These are phyloP conservation scores for Pogostemon cablin DNA, from an alignment of 257 asterid species.

Conservation along the genomic window DNA sequence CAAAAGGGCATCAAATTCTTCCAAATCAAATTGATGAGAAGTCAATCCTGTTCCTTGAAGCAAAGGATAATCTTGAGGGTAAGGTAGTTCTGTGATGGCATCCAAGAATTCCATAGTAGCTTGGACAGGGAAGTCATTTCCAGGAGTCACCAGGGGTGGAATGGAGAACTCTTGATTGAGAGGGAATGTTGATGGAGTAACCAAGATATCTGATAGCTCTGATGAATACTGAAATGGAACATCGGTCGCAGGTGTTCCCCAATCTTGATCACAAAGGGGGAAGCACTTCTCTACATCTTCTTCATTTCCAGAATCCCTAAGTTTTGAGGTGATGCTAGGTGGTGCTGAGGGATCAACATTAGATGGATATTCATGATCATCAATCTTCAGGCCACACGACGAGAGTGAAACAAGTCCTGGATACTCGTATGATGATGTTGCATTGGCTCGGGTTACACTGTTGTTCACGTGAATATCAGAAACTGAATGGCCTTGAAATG, in stretches of 20 bases:
- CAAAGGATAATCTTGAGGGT: constrained; percentile 33
- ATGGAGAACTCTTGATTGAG: constrained; percentile 20
- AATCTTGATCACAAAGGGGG: constrained; percentile 27
- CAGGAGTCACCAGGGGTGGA: constrained; percentile 20
- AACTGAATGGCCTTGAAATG: background rate
- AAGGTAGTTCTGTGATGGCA: constrained; percentile 26
- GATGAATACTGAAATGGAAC: constrained; percentile 4
- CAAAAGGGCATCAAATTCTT: constrained; percentile 39
- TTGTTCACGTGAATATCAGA: background rate
- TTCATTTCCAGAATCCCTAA: constrained; percentile 4
- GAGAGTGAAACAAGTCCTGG: background rate
- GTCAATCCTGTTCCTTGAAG: constrained; percentile 37
- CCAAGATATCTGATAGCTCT: background rate
- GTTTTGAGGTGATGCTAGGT: background rate
- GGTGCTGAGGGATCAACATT: constrained; percentile 17
- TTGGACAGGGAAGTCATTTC: constrained; percentile 17
- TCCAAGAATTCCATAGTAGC: constrained; percentile 5
- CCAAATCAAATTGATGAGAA: constrained; percentile 41
- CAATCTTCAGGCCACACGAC: background rate
- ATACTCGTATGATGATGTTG: background rate
- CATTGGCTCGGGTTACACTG: background rate
- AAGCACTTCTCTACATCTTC: background rate
- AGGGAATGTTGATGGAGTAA: background rate
- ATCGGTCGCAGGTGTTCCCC: constrained; percentile 12
- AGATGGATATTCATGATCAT: background rate